Evolutionary conservation across 805 yeast genomes (phyloP).

Genomic region (Starmera caribaea): DNA sequence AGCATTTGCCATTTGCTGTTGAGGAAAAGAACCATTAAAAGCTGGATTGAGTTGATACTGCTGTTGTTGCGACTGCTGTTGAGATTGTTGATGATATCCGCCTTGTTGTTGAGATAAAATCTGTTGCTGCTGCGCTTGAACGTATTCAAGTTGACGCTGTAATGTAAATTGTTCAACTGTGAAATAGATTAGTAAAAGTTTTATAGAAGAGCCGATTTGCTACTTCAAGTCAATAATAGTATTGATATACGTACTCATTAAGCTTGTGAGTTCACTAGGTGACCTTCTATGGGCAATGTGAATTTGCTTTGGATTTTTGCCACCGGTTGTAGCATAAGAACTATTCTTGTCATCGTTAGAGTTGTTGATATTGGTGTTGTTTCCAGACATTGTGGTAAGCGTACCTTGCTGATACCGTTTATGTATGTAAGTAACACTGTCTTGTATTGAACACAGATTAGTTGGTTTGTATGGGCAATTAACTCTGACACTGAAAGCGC

Average conservation of each 20-base stretch:
- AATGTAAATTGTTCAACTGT: conserved; percentile 71
- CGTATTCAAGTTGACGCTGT: conserved; percentile 87
- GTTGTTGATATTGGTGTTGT: conserved; percentile 4
- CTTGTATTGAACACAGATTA: not conserved
- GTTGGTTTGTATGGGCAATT: too few relatives aligned
- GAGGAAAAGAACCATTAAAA: conserved; percentile 14
- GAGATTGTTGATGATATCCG: conserved; percentile 33
- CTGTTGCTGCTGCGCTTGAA: conserved; percentile 89
- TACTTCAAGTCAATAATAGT: not conserved
- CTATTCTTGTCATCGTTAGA: conserved; percentile 10
- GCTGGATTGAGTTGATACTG: conserved; percentile 12
- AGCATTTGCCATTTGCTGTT: conserved; percentile 16
- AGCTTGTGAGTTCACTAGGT: conserved; percentile 87
- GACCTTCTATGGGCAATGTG: conserved; percentile 96
- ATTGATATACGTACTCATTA: conserved; percentile 51
- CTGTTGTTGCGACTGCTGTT: conserved; percentile 23
- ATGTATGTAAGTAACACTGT: not conserved
- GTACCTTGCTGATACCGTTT: not conserved
- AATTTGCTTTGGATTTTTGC: conserved; percentile 46
- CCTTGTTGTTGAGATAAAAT: conserved; percentile 53
- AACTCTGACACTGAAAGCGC: too few relatives aligned
- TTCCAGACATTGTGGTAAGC: conserved; percentile 1
- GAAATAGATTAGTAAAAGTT: not conserved
- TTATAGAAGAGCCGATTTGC: not conserved
- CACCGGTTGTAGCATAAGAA: conserved; percentile 24